A percentile compares a stretch with the other conserved stretches of the same genome.
Evolutionary conservation across 306 rosid genomes (phyloP).

Genomic region (Vicia villosa): DNA sequence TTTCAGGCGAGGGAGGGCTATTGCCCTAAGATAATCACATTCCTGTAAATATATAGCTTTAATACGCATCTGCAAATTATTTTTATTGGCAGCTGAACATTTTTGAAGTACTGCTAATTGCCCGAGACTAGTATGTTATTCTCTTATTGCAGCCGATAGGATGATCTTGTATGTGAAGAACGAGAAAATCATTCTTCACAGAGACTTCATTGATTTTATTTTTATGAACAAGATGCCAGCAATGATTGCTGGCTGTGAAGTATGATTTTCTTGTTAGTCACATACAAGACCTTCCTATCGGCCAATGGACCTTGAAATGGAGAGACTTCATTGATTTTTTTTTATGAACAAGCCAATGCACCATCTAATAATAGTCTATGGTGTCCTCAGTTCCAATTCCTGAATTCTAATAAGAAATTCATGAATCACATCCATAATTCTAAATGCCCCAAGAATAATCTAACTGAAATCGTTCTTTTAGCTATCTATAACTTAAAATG

Average conservation of each 20-base stretch:
- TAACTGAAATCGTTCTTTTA: not conserved
- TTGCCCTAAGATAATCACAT: conserved; percentile 80
- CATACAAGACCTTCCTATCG: not conserved
- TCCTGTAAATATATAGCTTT: conserved; percentile 57
- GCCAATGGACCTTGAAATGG: not conserved
- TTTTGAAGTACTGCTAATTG: conserved; percentile 24
- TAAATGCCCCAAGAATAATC: not conserved
- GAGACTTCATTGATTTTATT: too few relatives aligned
- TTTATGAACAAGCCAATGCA: too few relatives aligned
- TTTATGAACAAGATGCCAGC: too few relatives aligned
- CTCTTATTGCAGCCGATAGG: conserved; percentile 9
- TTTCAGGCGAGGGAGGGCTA: conserved; percentile 86
- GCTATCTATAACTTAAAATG: not conserved
- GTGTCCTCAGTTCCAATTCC: too few relatives aligned
- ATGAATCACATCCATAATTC: conserved; percentile 4
- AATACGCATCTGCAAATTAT: conserved; percentile 7
- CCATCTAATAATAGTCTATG: too few relatives aligned
- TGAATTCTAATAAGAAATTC: not conserved
- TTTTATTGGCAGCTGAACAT: conserved; percentile 30
- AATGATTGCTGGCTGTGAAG: not conserved
- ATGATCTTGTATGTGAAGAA: not conserved
- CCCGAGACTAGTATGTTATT: conserved; percentile 8
- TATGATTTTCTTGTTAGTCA: conserved; percentile 21
- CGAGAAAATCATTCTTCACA: conserved; percentile 9
- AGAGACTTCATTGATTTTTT: too few relatives aligned